phyloP scores from a whole-genome alignment of 768 basidiomycete species.

The Tylopilus felleus region DNA sequence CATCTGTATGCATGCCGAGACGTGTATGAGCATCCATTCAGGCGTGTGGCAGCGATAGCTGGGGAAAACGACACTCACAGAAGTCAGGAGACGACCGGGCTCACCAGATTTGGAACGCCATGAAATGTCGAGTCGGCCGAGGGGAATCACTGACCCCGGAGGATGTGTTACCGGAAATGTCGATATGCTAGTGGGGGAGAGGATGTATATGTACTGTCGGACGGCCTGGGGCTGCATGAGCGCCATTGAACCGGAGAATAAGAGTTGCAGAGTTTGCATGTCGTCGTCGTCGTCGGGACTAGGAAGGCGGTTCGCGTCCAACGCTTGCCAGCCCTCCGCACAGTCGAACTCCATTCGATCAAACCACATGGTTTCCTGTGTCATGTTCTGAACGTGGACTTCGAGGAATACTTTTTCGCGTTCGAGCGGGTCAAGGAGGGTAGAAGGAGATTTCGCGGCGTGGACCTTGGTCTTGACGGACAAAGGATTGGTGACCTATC shows the following conservation, averaged over 20 bases:
- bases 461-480: conserved; percentile 96
- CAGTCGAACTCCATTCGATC: conserved; percentile 79
- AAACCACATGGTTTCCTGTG: conserved; percentile 71
- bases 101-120: conserved; percentile 88
- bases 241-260: conserved; percentile 62
- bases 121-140: conserved; percentile 84
- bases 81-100: conserved; percentile 82
- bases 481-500: conserved; percentile 87
- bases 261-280: conserved; percentile 24
- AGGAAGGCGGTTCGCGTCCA: conserved; percentile 49
- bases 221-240: conserved; percentile 82
- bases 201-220: conserved; percentile 84
- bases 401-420: conserved; percentile 88
- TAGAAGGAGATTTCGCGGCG: conserved; percentile 66
- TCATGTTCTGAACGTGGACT: conserved; percentile 88
- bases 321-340: conserved; percentile 59
- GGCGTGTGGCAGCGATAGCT: not conserved
- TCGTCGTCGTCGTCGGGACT: not conserved
- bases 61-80: conserved; percentile 38
- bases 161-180: conserved; percentile 46
- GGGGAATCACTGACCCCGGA: conserved; percentile 70
- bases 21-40: not conserved
- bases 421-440: conserved; percentile 57
- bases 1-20: conserved; percentile 39
- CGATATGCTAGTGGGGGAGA: conserved; percentile 50